Evolutionary conservation across 2,329 filamentous ascomycete genomes (phyloP).

Genomic region (Ascochyta viciae-villosae): DNA sequence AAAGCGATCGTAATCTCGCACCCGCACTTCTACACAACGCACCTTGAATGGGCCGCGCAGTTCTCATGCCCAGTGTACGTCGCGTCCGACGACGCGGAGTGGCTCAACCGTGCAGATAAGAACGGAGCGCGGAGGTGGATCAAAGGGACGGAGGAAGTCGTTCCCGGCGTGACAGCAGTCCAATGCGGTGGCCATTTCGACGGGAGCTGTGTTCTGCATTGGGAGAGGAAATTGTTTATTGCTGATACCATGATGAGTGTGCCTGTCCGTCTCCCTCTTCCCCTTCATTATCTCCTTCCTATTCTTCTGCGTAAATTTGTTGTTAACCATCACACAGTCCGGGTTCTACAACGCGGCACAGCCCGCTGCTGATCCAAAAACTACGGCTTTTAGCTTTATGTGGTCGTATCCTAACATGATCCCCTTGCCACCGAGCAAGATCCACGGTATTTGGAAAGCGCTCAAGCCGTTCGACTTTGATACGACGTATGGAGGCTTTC

Average conservation of each 20-base stretch:
- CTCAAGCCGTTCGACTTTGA: slow-evolving; percentile 68
- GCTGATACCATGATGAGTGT: slow-evolving; percentile 80
- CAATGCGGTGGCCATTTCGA: slow-evolving; percentile 83
- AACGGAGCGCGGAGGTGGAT: slow-evolving; percentile 57
- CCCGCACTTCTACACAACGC: slow-evolving; percentile 83
- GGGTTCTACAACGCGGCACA: slow-evolving; percentile 49
- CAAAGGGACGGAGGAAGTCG: slow-evolving; percentile 46
- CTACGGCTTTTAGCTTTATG: slow-evolving; percentile 70
- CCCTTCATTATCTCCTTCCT: background rate
- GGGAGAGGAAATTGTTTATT: slow-evolving; percentile 65
- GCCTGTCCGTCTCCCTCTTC: slow-evolving; percentile 53
- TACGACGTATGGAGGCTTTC: slow-evolving; percentile 72
- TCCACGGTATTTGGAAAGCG: slow-evolving; percentile 73
- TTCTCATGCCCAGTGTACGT: slow-evolving; percentile 77
- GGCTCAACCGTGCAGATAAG: slow-evolving; percentile 63
- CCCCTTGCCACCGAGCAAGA: slow-evolving; percentile 68
- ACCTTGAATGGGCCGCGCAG: slow-evolving; percentile 73
- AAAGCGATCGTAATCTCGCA: slow-evolving; percentile 77
- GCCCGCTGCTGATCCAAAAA: slow-evolving; percentile 52
- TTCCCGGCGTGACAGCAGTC: slow-evolving; percentile 64
- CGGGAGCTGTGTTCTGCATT: slow-evolving; percentile 73
- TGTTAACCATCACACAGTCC: slow-evolving; percentile 28
- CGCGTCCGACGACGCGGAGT: slow-evolving; percentile 68
- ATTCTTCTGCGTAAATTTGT: background rate
- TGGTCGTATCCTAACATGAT: slow-evolving; percentile 69